Percentiles rank a stretch among this genome's conserved stretches.
These are phyloP conservation scores for Laburnicola sp. DNA, from an alignment of 2,329 filamentous ascomycete genomes.

Conservation along the genomic window DNA sequence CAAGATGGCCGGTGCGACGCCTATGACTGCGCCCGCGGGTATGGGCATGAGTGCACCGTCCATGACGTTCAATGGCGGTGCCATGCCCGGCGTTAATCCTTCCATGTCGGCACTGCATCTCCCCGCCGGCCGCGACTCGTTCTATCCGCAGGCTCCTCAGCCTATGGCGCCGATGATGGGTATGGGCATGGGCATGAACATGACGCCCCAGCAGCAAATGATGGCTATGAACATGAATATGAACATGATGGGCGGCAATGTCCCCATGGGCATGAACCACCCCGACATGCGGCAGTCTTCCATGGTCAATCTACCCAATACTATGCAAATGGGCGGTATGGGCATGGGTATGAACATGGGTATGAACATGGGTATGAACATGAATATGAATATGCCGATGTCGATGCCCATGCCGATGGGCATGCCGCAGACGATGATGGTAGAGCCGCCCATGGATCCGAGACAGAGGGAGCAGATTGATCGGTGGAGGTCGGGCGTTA, in stretches of 20 bases:
- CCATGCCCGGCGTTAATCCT: slow-evolving; percentile 14
- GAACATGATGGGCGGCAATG: slow-evolving; percentile 17
- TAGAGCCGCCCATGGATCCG: slow-evolving; percentile 47
- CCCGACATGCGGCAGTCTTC: slow-evolving; percentile 15
- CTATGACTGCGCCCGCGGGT: slow-evolving; percentile 10
- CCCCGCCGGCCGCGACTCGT: slow-evolving; percentile 16
- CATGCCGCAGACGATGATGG: slow-evolving; percentile 23
- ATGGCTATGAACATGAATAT: slow-evolving; percentile 12
- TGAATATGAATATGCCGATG: slow-evolving; percentile 1
- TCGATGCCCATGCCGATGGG: slow-evolving; percentile 25
- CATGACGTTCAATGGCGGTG: slow-evolving; percentile 19
- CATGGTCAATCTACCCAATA: slow-evolving; percentile 18
- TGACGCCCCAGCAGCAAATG: slow-evolving; percentile 18
- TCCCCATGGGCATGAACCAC: slow-evolving; percentile 19
- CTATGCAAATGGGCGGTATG: slow-evolving; percentile 19
- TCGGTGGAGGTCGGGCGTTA: slow-evolving; percentile 58
- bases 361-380: slow-evolving; percentile 10
- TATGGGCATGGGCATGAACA: slow-evolving; percentile 24
- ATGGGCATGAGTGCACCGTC: slow-evolving; percentile 11
- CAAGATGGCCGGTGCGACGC: slow-evolving; percentile 27
- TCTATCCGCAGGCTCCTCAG: slow-evolving; percentile 16
- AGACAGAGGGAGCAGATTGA: slow-evolving; percentile 61
- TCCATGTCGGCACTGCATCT: slow-evolving; percentile 18
- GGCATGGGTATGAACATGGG: slow-evolving; percentile 1
- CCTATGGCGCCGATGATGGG: slow-evolving; percentile 20